Evolutionary conservation across 2,329 filamentous ascomycete genomes (phyloP).

Genomic region (Penicillium sp.): DNA sequence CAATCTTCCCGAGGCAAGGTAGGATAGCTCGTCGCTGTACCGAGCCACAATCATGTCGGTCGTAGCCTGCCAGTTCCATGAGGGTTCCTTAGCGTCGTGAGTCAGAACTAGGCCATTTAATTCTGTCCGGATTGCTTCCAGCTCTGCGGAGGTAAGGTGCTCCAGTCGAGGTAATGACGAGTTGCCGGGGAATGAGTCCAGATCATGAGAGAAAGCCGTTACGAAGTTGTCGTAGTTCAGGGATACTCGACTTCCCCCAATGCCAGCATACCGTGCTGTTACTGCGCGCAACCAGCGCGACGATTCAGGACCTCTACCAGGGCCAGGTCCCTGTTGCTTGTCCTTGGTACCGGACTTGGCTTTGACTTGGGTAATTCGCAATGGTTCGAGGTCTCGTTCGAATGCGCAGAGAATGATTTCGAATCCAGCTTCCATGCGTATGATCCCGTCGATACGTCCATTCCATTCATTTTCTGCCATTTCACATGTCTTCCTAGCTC

Average conservation of each 20-base stretch:
- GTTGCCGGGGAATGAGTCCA: constrained; percentile 39
- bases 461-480: constrained; percentile 48
- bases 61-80: constrained; percentile 60
- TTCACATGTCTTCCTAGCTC: constrained; percentile 54
- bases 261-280: constrained; percentile 28
- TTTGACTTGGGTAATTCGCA: constrained; percentile 30
- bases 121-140: constrained; percentile 40
- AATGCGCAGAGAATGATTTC: constrained; percentile 67
- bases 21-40: constrained; percentile 53
- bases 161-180: constrained; percentile 37
- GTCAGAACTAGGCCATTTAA: constrained; percentile 42
- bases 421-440: constrained; percentile 65
- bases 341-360: constrained; percentile 10
- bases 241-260: constrained; percentile 38
- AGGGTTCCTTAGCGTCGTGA: constrained; percentile 23
- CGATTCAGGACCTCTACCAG: constrained; percentile 6
- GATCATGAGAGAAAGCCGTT: constrained; percentile 42
- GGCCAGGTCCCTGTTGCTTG: constrained; percentile 5
- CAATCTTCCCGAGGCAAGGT: constrained; percentile 28
- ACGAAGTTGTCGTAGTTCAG: constrained; percentile 49
- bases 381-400: constrained; percentile 34
- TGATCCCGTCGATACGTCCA: constrained; percentile 53
- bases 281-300: constrained; percentile 22
- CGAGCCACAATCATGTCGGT: constrained; percentile 60
- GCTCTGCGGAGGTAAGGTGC: constrained; percentile 23